These are phyloP conservation scores for Trichoderma afroharzianum DNA, from an alignment of 2,329 filamentous ascomycete species.

Conservation along the genomic window DNA sequence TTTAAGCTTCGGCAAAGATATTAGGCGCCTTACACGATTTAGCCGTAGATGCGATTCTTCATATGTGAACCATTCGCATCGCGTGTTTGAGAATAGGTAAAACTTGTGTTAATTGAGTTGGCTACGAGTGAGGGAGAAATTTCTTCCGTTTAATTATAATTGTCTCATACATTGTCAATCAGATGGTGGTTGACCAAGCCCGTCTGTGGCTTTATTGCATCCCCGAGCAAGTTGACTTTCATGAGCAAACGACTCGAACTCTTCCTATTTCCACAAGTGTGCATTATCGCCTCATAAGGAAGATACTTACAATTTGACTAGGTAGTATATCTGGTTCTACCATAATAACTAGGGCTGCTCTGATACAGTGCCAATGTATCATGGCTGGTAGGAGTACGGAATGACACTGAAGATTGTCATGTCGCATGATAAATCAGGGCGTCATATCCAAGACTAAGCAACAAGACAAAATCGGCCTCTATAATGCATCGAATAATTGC, in stretches of 20 bases:
- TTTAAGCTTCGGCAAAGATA: background rate
- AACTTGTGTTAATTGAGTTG: background rate
- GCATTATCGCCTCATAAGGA: background rate
- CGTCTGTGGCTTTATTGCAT: background rate
- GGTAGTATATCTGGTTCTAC: background rate
- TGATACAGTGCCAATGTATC: background rate
- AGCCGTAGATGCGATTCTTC: background rate
- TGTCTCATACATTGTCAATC: background rate
- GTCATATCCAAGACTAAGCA: background rate
- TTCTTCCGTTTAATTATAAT: background rate
- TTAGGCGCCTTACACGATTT: background rate
- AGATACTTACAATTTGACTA: background rate
- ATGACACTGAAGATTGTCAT: background rate
- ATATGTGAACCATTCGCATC: background rate
- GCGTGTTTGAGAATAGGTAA: background rate
- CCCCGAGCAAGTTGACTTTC: background rate
- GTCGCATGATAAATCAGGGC: background rate
- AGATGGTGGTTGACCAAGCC: background rate
- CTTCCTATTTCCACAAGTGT: background rate
- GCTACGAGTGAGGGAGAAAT: background rate
- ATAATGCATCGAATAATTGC: background rate
- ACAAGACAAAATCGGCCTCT: fast-evolving
- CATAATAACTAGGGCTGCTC: background rate
- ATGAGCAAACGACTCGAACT: background rate
- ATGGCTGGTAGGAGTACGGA: background rate